Conservation (phyloP, 148 eudicot species). For the Cornus controversa region DNA sequence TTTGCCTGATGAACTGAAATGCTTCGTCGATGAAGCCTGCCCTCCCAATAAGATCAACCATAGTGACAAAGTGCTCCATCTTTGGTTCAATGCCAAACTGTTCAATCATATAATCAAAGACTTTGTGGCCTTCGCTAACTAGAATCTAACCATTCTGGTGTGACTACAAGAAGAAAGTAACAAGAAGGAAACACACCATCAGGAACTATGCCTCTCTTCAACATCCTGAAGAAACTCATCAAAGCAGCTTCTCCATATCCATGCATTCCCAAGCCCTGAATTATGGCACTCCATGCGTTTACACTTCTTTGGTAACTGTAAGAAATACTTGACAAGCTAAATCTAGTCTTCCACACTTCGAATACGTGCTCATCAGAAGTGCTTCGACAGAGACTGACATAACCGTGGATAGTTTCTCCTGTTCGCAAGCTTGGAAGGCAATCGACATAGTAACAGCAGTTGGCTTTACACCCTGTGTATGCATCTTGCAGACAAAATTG, state of each 20-base stretch:
- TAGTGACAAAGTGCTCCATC: not conserved
- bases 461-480: not conserved
- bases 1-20: not conserved
- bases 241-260: not conserved
- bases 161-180: not conserved
- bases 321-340: not conserved
- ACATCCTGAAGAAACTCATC: not conserved
- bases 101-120: not conserved
- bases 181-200: not conserved
- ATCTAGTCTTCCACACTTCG: conserved; percentile 1
- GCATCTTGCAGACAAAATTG: not conserved
- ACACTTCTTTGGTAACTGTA: not conserved
- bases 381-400: not conserved
- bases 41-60: not conserved
- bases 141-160: not conserved
- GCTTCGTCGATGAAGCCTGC: not conserved
- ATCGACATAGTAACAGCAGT: not conserved
- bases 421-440: not conserved
- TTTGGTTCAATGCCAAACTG: not conserved
- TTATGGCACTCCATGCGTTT: not conserved
- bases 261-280: not conserved
- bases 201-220: not conserved
- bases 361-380: not conserved
- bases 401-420: conserved; percentile 1
- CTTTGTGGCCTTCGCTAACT: not conserved